phyloP scores from a whole-genome alignment of 139 green algal species.

The Marvania coccoides region DNA sequence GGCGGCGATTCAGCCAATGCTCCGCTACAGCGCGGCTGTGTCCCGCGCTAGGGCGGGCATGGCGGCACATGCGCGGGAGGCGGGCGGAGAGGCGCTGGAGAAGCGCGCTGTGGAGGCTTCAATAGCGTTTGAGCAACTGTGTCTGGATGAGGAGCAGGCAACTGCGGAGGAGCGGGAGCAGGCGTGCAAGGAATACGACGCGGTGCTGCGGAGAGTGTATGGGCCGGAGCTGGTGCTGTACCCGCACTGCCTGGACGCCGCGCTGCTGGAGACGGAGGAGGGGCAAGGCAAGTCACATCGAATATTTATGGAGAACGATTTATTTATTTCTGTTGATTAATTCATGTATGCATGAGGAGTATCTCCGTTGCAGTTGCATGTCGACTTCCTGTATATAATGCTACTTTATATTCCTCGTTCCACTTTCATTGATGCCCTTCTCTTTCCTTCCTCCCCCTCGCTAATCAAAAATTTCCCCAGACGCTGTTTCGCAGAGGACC shows the following conservation, averaged over 20 bases:
- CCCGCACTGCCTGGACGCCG: not conserved
- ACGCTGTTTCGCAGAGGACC: not conserved
- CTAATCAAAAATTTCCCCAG: too few species aligned
- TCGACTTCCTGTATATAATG: too few species aligned
- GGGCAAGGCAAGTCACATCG: not conserved
- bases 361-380: not conserved
- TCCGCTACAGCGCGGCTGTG: not conserved
- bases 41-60: not conserved
- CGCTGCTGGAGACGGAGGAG: constrained; percentile 4
- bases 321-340: not conserved
- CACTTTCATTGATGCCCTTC: not conserved
- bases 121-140: not conserved
- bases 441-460: not conserved
- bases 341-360: not conserved
- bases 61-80: not conserved
- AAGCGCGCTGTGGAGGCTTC: not conserved
- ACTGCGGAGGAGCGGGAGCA: not conserved
- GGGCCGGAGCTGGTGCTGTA: constrained; percentile 12
- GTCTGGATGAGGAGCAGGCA: not conserved
- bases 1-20: not conserved
- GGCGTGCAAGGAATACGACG: not conserved
- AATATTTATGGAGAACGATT: not conserved
- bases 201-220: not conserved
- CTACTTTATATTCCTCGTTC: not conserved
- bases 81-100: not conserved